Evolutionary conservation across 176 grass and related monocot genomes (phyloP).

Genomic region (Carex parvula): DNA sequence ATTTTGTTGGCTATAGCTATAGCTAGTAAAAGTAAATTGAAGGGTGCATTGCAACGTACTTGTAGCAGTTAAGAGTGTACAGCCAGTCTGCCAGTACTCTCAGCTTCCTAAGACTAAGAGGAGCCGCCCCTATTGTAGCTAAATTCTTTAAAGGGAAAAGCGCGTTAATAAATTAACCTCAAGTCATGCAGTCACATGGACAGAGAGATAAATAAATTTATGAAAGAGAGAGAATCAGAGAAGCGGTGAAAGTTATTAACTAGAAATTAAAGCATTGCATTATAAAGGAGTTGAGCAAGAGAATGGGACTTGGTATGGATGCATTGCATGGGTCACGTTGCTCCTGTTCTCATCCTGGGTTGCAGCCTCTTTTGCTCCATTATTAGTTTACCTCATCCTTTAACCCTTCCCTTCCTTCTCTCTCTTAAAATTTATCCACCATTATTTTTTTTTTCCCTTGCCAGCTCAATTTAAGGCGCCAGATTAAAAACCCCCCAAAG

Average conservation of each 20-base stretch:
- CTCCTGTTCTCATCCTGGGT: conserved; percentile 40
- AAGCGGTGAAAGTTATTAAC: conserved; percentile 29
- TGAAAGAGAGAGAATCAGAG: not conserved
- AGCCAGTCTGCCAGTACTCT: conserved; percentile 1
- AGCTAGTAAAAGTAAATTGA: conserved; percentile 1
- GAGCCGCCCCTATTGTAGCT: conserved; percentile 21
- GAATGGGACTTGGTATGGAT: conserved; percentile 48
- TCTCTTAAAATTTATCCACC: conserved; percentile 32
- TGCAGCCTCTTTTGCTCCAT: conserved; percentile 41
- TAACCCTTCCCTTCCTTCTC: conserved; percentile 16
- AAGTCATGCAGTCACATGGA: conserved; percentile 29
- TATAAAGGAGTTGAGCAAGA: conserved; percentile 37
- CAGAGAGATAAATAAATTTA: conserved; percentile 39
- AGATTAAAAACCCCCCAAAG: not conserved
- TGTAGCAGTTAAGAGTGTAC: conserved; percentile 1
- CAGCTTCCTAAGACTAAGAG: not conserved
- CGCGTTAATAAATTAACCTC: conserved; percentile 26
- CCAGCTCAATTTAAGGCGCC: conserved; percentile 28
- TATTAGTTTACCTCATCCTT: conserved; percentile 8
- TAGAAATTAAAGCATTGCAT: conserved; percentile 29
- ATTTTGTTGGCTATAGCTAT: not conserved
- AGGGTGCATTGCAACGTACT: not conserved
- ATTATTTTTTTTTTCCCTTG: conserved; percentile 46
- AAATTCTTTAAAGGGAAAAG: conserved; percentile 26
- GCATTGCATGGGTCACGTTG: conserved; percentile 66